Evolutionary conservation across 768 basidiomycete genomes (phyloP), one percentile per base, ranked within the genome.

Genomic region (Podaxis rugospora): DNA sequence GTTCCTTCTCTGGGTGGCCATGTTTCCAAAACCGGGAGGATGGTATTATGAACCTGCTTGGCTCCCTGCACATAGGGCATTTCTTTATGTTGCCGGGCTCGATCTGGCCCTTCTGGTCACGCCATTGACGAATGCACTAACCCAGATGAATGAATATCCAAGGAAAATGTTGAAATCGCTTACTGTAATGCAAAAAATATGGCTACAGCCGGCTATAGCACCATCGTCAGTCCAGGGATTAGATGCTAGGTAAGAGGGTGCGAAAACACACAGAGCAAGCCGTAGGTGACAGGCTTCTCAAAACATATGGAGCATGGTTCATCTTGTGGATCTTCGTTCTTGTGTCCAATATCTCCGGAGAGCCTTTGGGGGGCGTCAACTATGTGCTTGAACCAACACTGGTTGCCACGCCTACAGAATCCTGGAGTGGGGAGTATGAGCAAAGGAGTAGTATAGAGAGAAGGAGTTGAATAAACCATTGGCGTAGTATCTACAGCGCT

Each of bases 51-150:
- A 87, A 92, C 51, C 78, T 81, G 44, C 90, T 88, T 3, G 78
- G 67, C 2, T 79, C 70, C 35, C 92, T 86, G 68, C 91, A 93
- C 75, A 90, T 84, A 0, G 92, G 91, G 67, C 92, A 93, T 47
- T 81, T 85, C 76, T 92, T 92, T 63, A 81, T 86, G 55, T 81
- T 84, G 21, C 81, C 83, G 57, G 85, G 87, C 0, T 70, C 68
- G 1, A 76, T 74, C 69, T 85, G 87, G 18, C 77, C 80, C 7
- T 71, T 67, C n/a, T 80, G 80, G 63, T 83, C 83, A 27, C 92
- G 84, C 92, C 92, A 93, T 66, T 83, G 82, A 47, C 84, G 85
- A 62, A 93, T 89, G 68, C 92, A 93, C 88, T 92, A 65, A 27
- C 55, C 36, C 35, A 13, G 52, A 47, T 49, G 51, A 66, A 37